Evolutionary conservation across 176 grass and related monocot species (phyloP).

Genomic region (Tuctoria greenei): DNA sequence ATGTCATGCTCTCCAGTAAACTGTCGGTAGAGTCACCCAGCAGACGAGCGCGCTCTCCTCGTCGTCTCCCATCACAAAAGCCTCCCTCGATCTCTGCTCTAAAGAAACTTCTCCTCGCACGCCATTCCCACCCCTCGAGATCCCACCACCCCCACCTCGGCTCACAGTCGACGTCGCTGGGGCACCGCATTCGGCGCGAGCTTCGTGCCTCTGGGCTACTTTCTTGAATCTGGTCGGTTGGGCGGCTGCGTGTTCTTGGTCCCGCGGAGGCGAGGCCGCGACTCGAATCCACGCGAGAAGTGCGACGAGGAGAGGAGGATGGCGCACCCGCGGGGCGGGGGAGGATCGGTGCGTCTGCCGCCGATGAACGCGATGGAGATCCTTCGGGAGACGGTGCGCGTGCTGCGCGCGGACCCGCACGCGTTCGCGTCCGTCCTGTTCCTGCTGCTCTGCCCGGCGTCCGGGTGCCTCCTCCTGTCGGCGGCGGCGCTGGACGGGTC

Average conservation of each 20-base stretch:
- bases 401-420: conserved; percentile 84
- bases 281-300: not conserved
- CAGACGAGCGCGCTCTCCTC: not conserved
- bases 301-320: conserved; percentile 15
- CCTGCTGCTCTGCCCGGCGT: conserved; percentile 89
- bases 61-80: conserved; percentile 39
- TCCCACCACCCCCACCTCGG: conserved; percentile 10
- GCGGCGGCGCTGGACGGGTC: conserved; percentile 51
- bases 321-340: conserved; percentile 18
- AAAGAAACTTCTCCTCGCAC: conserved; percentile 38
- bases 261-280: not conserved
- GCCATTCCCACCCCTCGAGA: conserved; percentile 36
- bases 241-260: not conserved
- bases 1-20: not conserved
- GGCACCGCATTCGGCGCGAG: conserved; percentile 17
- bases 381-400: conserved; percentile 78
- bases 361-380: conserved; percentile 88
- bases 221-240: conserved; percentile 36
- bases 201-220: not conserved
- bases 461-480: conserved; percentile 71
- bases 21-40: conserved; percentile 31
- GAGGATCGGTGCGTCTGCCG: conserved; percentile 34
- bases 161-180: not conserved
- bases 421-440: conserved; percentile 69
- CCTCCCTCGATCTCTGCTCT: conserved; percentile 48